Evolutionary conservation across 331 rosid genomes (phyloP), one percentile per base, ranked within the genome.

Genomic region (Prunus yedoensis): DNA sequence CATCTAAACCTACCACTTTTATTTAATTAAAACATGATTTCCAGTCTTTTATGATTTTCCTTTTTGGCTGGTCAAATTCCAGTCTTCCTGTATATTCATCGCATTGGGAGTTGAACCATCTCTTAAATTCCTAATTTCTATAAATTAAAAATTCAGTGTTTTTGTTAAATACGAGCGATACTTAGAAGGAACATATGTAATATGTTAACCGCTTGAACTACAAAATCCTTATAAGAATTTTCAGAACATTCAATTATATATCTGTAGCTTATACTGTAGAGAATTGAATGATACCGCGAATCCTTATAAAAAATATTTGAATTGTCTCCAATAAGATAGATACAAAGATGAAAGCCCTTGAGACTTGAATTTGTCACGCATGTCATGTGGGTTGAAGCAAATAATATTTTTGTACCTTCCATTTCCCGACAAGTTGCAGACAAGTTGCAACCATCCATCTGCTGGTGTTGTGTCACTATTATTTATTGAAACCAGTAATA

Each of bases 111-210:
- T 35, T 30, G 35, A 30, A 30, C 5, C 35, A 4, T 30, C 35
- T 30, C 4, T 30, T 30, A 30, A 4, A 30, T 4, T 30, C 35
- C 35, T 30, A 30, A 30, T 30, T 4, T 30, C 5, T 30, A 30
- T 0, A 30, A 30, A 32, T 5, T 32, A 32, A 5, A 32, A 32
- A 5, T 32, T 5, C 8, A 1, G 8, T 32, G 0, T 32, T 0
- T 4, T 5, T 32, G 4, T 4, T 4, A 1, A 32, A 32, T 32
- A 5, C 1, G 5, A 32, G 38, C 7, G 0, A 32, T 32, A 32
- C 3, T 27, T 0, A 0, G 1, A 1, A 32, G 6, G 38, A 4
- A 30, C 35, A 0, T 0, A 4, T 30, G 0, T 32, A 32, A 32
- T 32, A 0, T 32, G 1, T 32, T 32, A 32, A 5, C 1, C 0